Conservation (phyloP, 2,329 filamentous ascomycete genomes). For the Atkinsonella hypoxylon region DNA sequence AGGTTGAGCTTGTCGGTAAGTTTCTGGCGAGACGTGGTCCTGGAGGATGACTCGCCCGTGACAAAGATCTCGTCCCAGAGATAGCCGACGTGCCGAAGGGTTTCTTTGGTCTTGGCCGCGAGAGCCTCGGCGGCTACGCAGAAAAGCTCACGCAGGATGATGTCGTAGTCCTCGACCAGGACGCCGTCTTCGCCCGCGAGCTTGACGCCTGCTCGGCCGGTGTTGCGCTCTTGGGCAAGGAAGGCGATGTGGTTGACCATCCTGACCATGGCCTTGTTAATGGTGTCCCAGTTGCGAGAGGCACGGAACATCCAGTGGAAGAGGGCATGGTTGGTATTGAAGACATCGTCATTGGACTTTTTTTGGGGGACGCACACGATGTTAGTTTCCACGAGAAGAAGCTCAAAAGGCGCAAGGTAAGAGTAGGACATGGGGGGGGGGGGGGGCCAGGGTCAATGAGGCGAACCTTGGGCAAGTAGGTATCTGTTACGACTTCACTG, state of each 20-base stretch:
- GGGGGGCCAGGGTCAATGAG: background rate
- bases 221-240: constrained; percentile 31
- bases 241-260: constrained; percentile 61
- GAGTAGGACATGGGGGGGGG: no score
- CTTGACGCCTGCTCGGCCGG: constrained; percentile 24
- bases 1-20: constrained; percentile 11
- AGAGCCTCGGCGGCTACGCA: constrained; percentile 68
- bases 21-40: background rate
- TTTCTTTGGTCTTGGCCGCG: constrained; percentile 51
- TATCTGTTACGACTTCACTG: constrained; percentile 66
- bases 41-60: constrained; percentile 35
- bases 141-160: constrained; percentile 72
- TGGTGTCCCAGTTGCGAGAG: constrained; percentile 61
- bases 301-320: constrained; percentile 84
- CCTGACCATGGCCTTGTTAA: constrained; percentile 54
- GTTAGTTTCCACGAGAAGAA: no score
- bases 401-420: no score
- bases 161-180: constrained; percentile 56
- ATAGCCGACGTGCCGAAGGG: constrained; percentile 51
- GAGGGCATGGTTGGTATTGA: constrained; percentile 63
- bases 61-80: constrained; percentile 66
- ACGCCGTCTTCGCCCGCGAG: constrained; percentile 42
- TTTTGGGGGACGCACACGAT: background rate
- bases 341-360: constrained; percentile 41
- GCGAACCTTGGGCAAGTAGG: constrained; percentile 53